Evolutionary conservation across 1,284 basidiomycete genomes (phyloP), one percentile per base, ranked within the genome.

Genomic region (Ustilago trichophora): DNA sequence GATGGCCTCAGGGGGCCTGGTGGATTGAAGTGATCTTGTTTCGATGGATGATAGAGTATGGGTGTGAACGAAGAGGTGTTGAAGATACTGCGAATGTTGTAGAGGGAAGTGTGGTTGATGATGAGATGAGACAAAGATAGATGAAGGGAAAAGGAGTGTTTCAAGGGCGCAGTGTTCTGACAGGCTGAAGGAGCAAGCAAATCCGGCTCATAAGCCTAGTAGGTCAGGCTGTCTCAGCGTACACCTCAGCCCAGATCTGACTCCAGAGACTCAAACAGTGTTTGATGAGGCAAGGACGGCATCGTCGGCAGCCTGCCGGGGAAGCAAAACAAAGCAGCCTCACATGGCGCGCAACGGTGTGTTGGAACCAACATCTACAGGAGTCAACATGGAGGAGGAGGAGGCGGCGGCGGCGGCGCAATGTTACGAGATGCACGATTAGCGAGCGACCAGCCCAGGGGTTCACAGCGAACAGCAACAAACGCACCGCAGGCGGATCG

Each of bases 331-430:
- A 36, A 18, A 18, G n/a, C 32, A 34, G 18, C n/a, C 16, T 46
- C 27, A 18, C 36, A 37, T 47, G 34, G 45, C 34, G 25, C 7
- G 25, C 24, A 16, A 31, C 6, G 40, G 12, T 31, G 33, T 36
- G n/a, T 22, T 22, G 34, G 35, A 21, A 47, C 18, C 34, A 48
- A 48, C 46, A 48, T 48, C 46, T 48, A 48, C 27, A 13, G 19
- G 46, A 27, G 12, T 21, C 46, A 29, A 38, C 25, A 21, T 21
- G 29, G 19, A 19, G 16, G 16, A 13, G 15, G 21, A 18, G 27
- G 11, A 21, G 19, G 31, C 12, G 29, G 24, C 11, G 29, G 8
- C 29, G 21, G 19, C n/a, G n/a, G n/a, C n/a, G n/a, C n/a, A n/a
- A n/a, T n/a, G n/a, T n/a, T n/a, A n/a, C n/a, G 10, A 13, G 15